Base-by-base conservation (phyloP, 2,329 filamentous ascomycete species). In the Aspergillus neotritici region DNA sequence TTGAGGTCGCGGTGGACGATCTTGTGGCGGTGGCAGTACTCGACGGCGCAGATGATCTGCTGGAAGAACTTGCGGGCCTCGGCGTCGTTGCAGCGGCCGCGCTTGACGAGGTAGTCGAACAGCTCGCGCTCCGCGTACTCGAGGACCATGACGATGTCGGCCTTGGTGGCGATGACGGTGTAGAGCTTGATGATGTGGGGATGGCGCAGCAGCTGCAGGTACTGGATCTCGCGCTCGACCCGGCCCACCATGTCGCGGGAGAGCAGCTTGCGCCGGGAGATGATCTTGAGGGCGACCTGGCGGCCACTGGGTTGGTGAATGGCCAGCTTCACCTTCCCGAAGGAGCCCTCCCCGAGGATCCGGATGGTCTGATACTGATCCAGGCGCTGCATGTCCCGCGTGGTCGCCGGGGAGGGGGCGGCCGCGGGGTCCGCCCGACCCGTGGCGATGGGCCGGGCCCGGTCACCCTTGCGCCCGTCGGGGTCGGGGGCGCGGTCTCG, bases 131-230 rank as follows among this genome's bases (percentile, higher is more conserved):
- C 93, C 33, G 93, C 93, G 68, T 94, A 98, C 69, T 98, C 93
- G 55, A 98, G 80, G 37, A 98, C 93, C 93, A 98, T 98, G 68
- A 97, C 93, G 64, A 98, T 98, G 65, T 98, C 93, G 49, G 79
- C 82, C 16, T 83, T 81, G 5, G 91, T 96, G 50, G 94, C 96
- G 66, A 98, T 97, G 52, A 98, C 93, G 25, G 93, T 97, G 68
- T 88, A 96, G 82, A 98, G 78, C 71, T 98, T 98, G 75, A 98
- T 98, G 65, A 98, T 98, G 69, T 98, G 93, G 32, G 93, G 93
- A 67, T 98, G 93, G 48, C 93, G 83, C 48, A 98, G 77, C 48
- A 98, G 74, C 71, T 98, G 93, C 51, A 98, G 78, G 64, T 98
- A 98, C 67, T 96, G 90, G 57, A 98, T 98, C 74, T 98, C 93